Evolutionary conservation across 164 flowering plant genomes (phyloP), one percentile per base, ranked within the genome.

Genomic region (Buxus sempervirens): DNA sequence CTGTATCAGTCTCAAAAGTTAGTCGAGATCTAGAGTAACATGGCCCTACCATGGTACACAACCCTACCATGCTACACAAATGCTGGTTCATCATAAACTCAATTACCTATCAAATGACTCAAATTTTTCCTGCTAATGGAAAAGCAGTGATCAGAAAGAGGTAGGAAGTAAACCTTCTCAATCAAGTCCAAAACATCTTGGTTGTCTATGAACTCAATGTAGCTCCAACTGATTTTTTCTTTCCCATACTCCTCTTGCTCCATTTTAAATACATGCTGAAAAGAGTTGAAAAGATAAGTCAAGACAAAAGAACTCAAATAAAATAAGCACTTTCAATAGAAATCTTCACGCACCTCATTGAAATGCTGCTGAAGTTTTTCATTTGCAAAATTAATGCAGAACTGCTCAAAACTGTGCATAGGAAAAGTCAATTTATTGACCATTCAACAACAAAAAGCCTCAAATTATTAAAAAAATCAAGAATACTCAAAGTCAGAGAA

Each of bases 351-450:
- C 49, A 93, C 98, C 97, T 93, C 97, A 78, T 93, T 93, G 73
- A 93, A 93, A 83, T 93, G 97, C 70, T 93, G 98, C 77, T 93
- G 98, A 76, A 93, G 96, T 80, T 90, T 93, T 76, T 93, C 98
- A 79, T 93, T 93, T n/a, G 98, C 98, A 81, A 89, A 93, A 70
- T 93, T 93, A 72, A 93, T 93, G 79, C 98, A 93, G 71, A 93
- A 93, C 76, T 93, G 98, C 82, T 93, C 98, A 76, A 93, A 93
- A 74, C 98, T 93, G 88, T 60, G 49, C 32, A 54, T 7, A 32
- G 25, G 66, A 57, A 27, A 63, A 42, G 49, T 9, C 59, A 26
- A 75, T 32, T 54, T 41, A 55, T 41, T 4, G 5, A 38, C 7
- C 36, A 28, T n/a, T 24, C 19, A 68, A 28, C 22, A 64, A 27